These are phyloP conservation scores for Diplodia scrobiculata DNA, from an alignment of 2,329 filamentous ascomycete genomes.

Conservation along the genomic window DNA sequence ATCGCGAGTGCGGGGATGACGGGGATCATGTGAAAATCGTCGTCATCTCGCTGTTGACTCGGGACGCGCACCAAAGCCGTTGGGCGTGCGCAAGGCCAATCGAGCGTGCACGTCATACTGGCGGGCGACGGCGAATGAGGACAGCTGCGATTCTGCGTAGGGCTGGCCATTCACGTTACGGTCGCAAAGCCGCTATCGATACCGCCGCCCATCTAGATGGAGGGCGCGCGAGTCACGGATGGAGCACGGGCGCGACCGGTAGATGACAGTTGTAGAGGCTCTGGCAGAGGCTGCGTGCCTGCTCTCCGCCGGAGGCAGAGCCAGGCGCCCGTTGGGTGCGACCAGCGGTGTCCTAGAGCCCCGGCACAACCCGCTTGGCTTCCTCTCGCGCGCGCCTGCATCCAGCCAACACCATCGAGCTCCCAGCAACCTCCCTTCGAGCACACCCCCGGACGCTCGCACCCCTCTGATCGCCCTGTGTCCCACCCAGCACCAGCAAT, in stretches of 20 bases:
- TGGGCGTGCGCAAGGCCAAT: neutral
- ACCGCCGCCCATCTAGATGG: neutral
- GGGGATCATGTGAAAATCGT: slow-evolving; percentile 22
- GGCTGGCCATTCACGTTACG: slow-evolving; percentile 15
- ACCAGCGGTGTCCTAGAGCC: slow-evolving; percentile 7
- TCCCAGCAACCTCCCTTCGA: neutral
- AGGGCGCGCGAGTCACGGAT: slow-evolving; percentile 15
- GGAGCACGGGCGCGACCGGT: neutral
- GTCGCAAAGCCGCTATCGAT: neutral
- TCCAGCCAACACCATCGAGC: slow-evolving; percentile 10
- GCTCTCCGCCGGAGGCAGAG: neutral
- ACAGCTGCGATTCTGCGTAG: neutral
- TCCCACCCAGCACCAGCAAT: neutral
- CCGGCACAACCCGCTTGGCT: slow-evolving; percentile 25
- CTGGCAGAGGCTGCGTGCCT: slow-evolving; percentile 10
- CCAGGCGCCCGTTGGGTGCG: neutral
- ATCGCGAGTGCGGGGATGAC: slow-evolving; percentile 25
- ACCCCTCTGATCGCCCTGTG: neutral
- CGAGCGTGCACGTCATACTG: neutral
- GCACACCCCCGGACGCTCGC: neutral
- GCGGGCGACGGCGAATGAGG: slow-evolving; percentile 6
- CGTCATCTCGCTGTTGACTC: slow-evolving; percentile 1
- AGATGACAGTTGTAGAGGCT: slow-evolving; percentile 14
- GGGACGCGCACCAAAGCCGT: neutral
- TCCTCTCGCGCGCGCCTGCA: slow-evolving; percentile 17